phyloP scores from a whole-genome alignment of 805 yeast genomes.

The Metschnikowia anglica region DNA sequence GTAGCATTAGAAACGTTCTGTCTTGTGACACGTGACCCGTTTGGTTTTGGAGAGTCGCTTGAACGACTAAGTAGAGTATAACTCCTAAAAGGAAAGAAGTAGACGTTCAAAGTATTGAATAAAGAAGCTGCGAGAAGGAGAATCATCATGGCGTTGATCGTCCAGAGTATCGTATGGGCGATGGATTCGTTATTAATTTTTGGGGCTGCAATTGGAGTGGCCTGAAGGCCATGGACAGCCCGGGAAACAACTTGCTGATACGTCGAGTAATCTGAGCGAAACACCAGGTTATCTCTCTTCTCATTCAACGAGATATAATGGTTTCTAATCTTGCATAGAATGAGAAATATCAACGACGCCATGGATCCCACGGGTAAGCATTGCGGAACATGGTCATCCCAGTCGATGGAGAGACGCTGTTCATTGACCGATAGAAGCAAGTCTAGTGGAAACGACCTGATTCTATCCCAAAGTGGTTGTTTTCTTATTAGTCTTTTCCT shows the following conservation, averaged over 20 bases:
- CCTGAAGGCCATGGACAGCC: conserved; percentile 16
- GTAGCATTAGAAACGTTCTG: conserved; percentile 16
- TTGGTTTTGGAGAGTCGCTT: conserved; percentile 23
- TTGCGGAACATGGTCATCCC: conserved; percentile 38
- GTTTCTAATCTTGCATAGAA: conserved; percentile 24
- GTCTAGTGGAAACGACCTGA: conserved; percentile 39
- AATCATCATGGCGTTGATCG: conserved; percentile 16
- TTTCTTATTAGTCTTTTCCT: conserved; percentile 24
- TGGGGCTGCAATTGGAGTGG: conserved; percentile 1
- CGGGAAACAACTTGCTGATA: conserved; percentile 32
- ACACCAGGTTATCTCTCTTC: conserved; percentile 32
- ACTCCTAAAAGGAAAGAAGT: conserved; percentile 23
- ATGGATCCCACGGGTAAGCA: conserved; percentile 34
- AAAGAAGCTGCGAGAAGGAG: conserved; percentile 19
- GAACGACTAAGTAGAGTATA: conserved; percentile 35
- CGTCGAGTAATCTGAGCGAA: conserved; percentile 34
- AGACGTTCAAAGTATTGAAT: conserved; percentile 19
- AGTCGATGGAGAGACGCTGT: conserved; percentile 37
- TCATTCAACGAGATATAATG: conserved; percentile 29
- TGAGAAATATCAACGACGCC: conserved; percentile 21
- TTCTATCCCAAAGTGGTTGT: conserved; percentile 30
- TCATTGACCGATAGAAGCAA: conserved; percentile 37
- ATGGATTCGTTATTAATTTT: conserved; percentile 9
- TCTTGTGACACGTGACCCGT: conserved; percentile 25
- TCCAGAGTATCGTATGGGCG: conserved; percentile 20